These are phyloP conservation scores for Citrus sinensis DNA, from an alignment of 345 rosid species.

Conservation along the genomic window DNA sequence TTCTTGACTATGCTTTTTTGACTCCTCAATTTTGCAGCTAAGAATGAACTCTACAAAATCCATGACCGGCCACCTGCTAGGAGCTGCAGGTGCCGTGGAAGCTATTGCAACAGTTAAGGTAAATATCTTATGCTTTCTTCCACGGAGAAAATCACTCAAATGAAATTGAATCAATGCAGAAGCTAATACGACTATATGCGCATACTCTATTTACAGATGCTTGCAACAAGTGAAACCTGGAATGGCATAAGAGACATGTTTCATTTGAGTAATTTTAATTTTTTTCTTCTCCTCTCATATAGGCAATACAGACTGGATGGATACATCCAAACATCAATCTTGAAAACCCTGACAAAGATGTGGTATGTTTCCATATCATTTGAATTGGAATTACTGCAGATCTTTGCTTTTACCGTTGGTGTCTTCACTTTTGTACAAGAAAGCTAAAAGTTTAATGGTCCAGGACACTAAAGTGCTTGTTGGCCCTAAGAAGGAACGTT, in stretches of 20 bases:
- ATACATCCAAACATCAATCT: constrained; percentile 35
- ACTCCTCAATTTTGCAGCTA: constrained; percentile 19
- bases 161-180: not conserved
- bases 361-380: constrained; percentile 17
- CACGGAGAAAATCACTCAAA: not conserved
- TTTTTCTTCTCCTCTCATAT: not conserved
- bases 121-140: not conserved
- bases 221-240: not conserved
- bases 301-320: constrained; percentile 45
- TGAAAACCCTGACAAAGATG: constrained; percentile 30
- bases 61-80: constrained; percentile 44
- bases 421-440: not conserved
- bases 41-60: constrained; percentile 45
- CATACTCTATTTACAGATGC: not conserved
- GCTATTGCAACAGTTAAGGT: constrained; percentile 44
- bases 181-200: not conserved
- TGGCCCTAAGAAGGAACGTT: constrained; percentile 29
- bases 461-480: constrained; percentile 26
- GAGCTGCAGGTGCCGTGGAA: constrained; percentile 46
- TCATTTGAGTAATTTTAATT: not conserved
- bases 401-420: not conserved
- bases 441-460: not conserved
- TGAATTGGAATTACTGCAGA: not conserved
- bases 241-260: not conserved
- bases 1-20: not conserved